phyloP scores from a whole-genome alignment of 202 grass and related monocot genomes.

The Sporobolus alterniflorus region DNA sequence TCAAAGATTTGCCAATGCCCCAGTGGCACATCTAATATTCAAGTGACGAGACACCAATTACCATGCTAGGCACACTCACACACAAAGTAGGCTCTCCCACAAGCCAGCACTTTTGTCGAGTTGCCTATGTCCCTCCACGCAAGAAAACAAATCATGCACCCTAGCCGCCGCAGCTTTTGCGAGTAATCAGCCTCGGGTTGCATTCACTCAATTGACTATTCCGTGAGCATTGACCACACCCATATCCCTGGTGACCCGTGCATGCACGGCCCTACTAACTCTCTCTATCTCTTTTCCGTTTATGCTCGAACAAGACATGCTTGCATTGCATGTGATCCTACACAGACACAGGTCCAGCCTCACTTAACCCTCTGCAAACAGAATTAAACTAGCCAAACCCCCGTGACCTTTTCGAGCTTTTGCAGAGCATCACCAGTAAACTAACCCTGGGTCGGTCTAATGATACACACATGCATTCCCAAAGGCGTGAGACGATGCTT shows the following conservation, averaged over 20 bases:
- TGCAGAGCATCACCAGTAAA: conserved; percentile 18
- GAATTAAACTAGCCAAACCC: not conserved
- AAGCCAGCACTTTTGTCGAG: conserved; percentile 9
- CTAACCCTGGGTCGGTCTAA: conserved; percentile 32
- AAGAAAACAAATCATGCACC: conserved; percentile 29
- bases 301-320: conserved; percentile 24
- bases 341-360: conserved; percentile 3
- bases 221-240: conserved; percentile 23
- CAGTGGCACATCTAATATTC: too few relatives aligned
- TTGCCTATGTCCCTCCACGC: conserved; percentile 7
- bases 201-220: conserved; percentile 58
- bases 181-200: conserved; percentile 36
- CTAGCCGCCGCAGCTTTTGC: conserved; percentile 6
- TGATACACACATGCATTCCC: not conserved
- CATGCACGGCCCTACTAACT: not conserved
- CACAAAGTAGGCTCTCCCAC: not conserved
- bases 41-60: too few relatives aligned
- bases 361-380: not conserved
- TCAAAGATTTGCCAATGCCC: too few relatives aligned
- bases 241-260: conserved; percentile 13
- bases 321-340: conserved; percentile 52
- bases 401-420: conserved; percentile 8
- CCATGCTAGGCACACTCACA: not conserved
- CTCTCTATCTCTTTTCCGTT: not conserved
- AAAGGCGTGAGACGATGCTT: conserved; percentile 38